Evolutionary conservation across 805 yeast genomes (phyloP), one percentile per base, ranked within the genome.

Genomic region (Saccharomycopsis sp.): DNA sequence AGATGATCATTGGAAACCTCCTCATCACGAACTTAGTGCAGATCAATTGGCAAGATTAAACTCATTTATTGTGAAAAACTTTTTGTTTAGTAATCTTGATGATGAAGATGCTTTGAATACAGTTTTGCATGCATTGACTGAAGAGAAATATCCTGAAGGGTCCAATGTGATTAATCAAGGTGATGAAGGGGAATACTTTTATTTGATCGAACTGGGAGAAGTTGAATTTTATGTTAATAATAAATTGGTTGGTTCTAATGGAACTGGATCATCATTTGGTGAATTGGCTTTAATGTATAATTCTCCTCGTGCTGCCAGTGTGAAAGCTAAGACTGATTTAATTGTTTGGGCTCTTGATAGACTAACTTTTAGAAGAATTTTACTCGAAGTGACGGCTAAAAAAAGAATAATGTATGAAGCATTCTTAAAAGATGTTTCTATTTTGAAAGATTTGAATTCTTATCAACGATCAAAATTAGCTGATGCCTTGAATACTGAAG

Each of bases 211-310:
- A 61, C 60, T 66, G 5, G 98, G 98, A 41, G 61, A 69, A 2
- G 96, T 92, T 42, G 89, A 85, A 47, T 88, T 77, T 53, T 71
- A 69, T 51, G 88, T 82, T 25, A 74, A 85, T 57, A 62, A 58
- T 18, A 57, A 70, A 33, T 72, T 76, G 53, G 89, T 87, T 29
- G 79, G 74, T 55, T 66, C 81, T 1, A 71, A 84, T n/a, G 80
- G 84, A 8, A 76, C 85, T 30, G 96, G 97, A 5, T 75, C 94
- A 3, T 79, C 89, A 34, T 92, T 92, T 61, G 98, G 98, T 56
- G 98, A 92, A 61, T 71, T 92, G 54, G 98, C 98, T 3, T 70
- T 92, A 52, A 87, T 92, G 95, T 89, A 92, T 66, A 89, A 92
- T 60, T 78, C 96, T 15, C 96, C 96, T 47, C 78, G 98, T 62